Percentiles rank a stretch among this genome's conserved stretches.
Conservation (phyloP, 192 early-diverging fungal species). For the Coemansia sp. region DNA sequence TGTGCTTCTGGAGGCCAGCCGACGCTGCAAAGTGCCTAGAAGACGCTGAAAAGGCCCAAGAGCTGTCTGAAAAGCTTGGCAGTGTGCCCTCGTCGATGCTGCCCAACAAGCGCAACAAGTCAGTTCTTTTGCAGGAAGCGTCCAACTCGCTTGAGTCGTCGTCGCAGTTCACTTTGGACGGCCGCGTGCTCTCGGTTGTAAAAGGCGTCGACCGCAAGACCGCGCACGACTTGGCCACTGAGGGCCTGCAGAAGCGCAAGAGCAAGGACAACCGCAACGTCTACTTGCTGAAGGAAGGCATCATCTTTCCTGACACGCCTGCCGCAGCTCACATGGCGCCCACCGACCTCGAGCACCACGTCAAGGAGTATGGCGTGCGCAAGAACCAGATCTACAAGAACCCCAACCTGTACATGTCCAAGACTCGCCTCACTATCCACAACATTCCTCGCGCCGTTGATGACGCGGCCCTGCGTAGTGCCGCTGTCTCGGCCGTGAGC, state of each 20-base stretch:
- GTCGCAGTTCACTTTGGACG: constrained; percentile 68
- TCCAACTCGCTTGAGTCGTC: constrained; percentile 24
- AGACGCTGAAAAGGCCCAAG: constrained; percentile 63
- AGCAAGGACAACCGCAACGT: constrained; percentile 78
- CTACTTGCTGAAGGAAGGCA: constrained; percentile 90
- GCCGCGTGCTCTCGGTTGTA: constrained; percentile 77
- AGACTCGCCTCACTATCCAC: constrained; percentile 84
- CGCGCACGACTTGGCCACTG: constrained; percentile 62
- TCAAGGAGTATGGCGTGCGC: constrained; percentile 72
- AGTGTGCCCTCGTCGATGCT: constrained; percentile 31
- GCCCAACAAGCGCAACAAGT: constrained; percentile 41
- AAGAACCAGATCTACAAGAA: constrained; percentile 79
- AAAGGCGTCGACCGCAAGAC: constrained; percentile 72
- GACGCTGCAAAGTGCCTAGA: constrained; percentile 75
- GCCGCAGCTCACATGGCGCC: constrained; percentile 68
- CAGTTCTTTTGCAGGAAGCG: constrained; percentile 53
- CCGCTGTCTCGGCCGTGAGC: constrained; percentile 61
- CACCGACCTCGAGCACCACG: constrained; percentile 79
- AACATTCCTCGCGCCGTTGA: constrained; percentile 74
- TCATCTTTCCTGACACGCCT: constrained; percentile 81
- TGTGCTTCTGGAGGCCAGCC: constrained; percentile 71
- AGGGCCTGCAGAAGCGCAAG: constrained; percentile 60
- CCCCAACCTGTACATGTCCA: constrained; percentile 86
- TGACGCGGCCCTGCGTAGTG: constrained; percentile 64
- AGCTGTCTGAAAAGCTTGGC: constrained; percentile 53